Base-by-base conservation (phyloP, 352 stramenopile genomes). In the Pythium apleroticum region DNA sequence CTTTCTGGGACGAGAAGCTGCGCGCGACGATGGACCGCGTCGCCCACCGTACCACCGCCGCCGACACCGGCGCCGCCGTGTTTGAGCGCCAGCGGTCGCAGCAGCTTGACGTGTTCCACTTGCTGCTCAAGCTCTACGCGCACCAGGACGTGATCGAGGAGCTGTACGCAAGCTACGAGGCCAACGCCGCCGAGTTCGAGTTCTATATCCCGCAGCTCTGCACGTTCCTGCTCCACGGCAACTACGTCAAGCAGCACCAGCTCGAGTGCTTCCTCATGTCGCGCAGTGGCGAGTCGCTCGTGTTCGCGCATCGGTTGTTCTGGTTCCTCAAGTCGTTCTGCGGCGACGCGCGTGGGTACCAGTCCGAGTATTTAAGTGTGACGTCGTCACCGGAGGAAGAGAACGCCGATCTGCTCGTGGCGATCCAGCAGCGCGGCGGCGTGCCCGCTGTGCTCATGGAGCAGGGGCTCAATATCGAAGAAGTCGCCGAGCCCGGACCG, bases 281-380 rank as follows among this genome's bases (percentile, higher is more conserved):
- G 1, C 72, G 89, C 30, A 94, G 86, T 43, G 80, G 84, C 22
- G 81, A 89, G 20, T 91, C 85, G 14, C 74, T 96, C n/a, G 68
- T 84, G 17, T 95, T 97, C 65, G 88, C 88, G 6, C 89, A 97
- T 67, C 77, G 88, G 0, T 68, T 95, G 11, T 77, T 84, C 52
- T 97, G 89, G 89, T 95, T 96, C 41, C 68, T 97, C 37, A 74
- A 85, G n/a, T 91, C 88, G n/a, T 96, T 93, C 60, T 93, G 86
- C 53, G 68, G 84, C 49, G 73, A 84, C 60, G 84, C 76, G 4
- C 75, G 62, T 24, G 73, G 75, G 24, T 91, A 94, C 69, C 65
- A 88, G 46, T 89, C 77, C 7, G 88, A 96, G 63, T 91, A 87
- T 56, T 72, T 95, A 25, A 93, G 84, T 57, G 81, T 88, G 11